phyloP scores from a whole-genome alignment of 306 rosid species.

The Arachis hypogaea region DNA sequence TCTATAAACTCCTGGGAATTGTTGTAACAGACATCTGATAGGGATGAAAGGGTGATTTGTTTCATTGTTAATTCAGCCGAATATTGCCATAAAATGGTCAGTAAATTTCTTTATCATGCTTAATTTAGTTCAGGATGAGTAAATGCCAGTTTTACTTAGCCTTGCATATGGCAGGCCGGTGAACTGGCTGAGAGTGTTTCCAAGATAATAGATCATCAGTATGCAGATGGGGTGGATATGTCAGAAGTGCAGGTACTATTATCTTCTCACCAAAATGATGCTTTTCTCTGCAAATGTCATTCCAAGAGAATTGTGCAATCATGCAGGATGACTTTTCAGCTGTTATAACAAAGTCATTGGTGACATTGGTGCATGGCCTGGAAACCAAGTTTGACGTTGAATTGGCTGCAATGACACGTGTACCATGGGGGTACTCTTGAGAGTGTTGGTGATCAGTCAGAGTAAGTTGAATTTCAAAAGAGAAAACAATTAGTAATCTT shows the following conservation, averaged over 20 bases:
- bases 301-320: constrained; percentile 38
- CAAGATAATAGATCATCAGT: constrained; percentile 84
- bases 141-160: constrained; percentile 32
- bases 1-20: constrained; percentile 34
- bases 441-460: constrained; percentile 98
- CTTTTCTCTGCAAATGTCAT: constrained; percentile 25
- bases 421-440: constrained; percentile 91
- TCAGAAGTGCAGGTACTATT: constrained; percentile 91
- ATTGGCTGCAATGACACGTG: constrained; percentile 97
- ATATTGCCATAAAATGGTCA: constrained; percentile 90
- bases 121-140: constrained; percentile 32
- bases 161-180: constrained; percentile 72
- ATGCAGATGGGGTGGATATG: constrained; percentile 83
- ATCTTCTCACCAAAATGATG: constrained; percentile 28
- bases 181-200: constrained; percentile 95
- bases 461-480: constrained; percentile 58
- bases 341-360: constrained; percentile 89
- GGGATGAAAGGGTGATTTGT: constrained; percentile 96
- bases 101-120: constrained; percentile 50
- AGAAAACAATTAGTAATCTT: constrained; percentile 11
- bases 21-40: constrained; percentile 86
- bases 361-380: constrained; percentile 90
- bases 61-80: constrained; percentile 97
- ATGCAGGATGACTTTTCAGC: constrained; percentile 95
- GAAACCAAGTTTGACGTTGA: constrained; percentile 96